Evolutionary conservation across 1,139 yeast genomes (phyloP).

Genomic region (Sugiyamaella paludigena): DNA sequence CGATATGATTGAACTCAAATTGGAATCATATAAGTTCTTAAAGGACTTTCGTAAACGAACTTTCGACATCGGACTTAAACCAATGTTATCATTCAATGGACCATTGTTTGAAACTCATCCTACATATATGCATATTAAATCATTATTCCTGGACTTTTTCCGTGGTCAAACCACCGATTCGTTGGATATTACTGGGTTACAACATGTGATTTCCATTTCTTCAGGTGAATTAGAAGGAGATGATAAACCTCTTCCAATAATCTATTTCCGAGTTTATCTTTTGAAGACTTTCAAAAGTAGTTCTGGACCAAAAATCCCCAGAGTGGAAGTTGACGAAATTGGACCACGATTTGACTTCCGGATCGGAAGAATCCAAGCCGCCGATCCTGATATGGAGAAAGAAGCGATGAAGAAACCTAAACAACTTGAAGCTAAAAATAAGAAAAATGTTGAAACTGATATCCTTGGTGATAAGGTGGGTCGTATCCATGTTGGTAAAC

Average conservation of each 20-base stretch:
- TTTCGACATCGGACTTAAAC: constrained; percentile 86
- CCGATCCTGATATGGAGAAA: constrained; percentile 85
- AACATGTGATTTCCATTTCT: constrained; percentile 81
- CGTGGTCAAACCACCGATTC: constrained; percentile 77
- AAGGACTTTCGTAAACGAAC: constrained; percentile 74
- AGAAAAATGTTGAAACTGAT: constrained; percentile 88
- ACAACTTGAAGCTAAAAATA: constrained; percentile 74
- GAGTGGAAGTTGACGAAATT: constrained; percentile 90
- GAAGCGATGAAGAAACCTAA: constrained; percentile 83
- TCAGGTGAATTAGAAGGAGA: constrained; percentile 66
- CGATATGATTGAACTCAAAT: constrained; percentile 89
- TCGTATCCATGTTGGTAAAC: constrained; percentile 92
- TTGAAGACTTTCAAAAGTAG: constrained; percentile 69
- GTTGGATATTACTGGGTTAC: constrained; percentile 93
- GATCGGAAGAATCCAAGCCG: constrained; percentile 81
- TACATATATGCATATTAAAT: constrained; percentile 77
- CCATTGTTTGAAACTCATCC: constrained; percentile 90
- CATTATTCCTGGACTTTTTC: constrained; percentile 86
- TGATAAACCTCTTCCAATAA: constrained; percentile 58
- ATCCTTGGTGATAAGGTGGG: constrained; percentile 96
- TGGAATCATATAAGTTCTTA: constrained; percentile 67
- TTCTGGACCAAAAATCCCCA: constrained; percentile 79
- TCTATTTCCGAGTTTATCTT: constrained; percentile 87
- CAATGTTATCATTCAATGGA: constrained; percentile 92
- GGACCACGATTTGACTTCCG: constrained; percentile 96